Base-by-base conservation (phyloP, 768 basidiomycete species). In the Podaxis sp. region DNA sequence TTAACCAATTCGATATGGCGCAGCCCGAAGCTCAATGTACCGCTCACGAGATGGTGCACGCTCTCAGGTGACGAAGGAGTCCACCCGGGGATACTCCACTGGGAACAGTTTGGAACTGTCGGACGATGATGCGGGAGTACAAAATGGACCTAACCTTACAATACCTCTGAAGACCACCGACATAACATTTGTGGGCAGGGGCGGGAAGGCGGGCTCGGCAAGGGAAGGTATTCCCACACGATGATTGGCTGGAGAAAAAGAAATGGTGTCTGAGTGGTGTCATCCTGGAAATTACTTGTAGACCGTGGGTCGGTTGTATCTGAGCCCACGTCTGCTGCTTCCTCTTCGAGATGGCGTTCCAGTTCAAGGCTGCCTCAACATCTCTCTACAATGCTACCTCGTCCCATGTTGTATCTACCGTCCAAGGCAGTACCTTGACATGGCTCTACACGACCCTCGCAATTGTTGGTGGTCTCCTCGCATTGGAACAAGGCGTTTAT, bases 401-500 rank as follows among this genome's bases (percentile, higher is more conserved):
- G n/a, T 73, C 82, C 24, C 78, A 84, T 7, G 77, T 85, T 67
- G 68, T 85, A 57, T 65, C 75, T 13, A 63, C 77, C 40, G 60
- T 75, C 26, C 72, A 72, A 26, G 74, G 71, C 46, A 70, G 73
- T 42, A 73, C 76, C 22, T 63, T 72, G 28, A 75, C 78, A 38
- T 90, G 90, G 87, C 71, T 89, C 40, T 89, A 82, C 73, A 92
- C 92, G 2, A 85, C 88, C n/a, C 65, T 77, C 39, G 87, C 86
- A 44, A 73, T 96, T 69, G 67, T 97, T 63, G 74, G 85, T 56
- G 80, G 89, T 12, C 84, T 99, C 46, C 87, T 99, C 55, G 78
- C 86, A 52, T 80, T 96, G 58, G 96, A 99, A 71, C 95, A 97
- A 77, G 79, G 84, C 36, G 84, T 95, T 19, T 99, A 96, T 75